Conservation (phyloP, 2,329 filamentous ascomycete genomes). For the Fusarium nurragi region DNA sequence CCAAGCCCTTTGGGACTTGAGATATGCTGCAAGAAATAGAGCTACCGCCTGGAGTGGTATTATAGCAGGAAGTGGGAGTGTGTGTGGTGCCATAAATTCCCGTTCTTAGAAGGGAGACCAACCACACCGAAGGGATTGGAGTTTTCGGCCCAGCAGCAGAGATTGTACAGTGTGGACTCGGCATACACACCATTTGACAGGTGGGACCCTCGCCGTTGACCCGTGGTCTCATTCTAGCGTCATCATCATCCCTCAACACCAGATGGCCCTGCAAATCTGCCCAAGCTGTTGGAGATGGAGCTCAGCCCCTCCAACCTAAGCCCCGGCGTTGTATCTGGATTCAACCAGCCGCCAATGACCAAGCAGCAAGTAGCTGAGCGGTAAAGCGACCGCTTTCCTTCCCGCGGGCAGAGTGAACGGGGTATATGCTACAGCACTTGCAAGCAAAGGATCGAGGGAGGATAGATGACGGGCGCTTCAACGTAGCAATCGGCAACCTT, state of each 20-base stretch:
- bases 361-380: conserved; percentile 6
- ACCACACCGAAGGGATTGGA: too few species aligned
- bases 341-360: conserved; percentile 10
- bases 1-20: background rate
- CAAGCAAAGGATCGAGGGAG: background rate
- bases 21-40: conserved; percentile 4
- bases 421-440: background rate
- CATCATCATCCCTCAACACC: conserved; percentile 41
- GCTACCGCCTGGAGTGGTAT: background rate
- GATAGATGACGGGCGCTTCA: conserved; percentile 11
- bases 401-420: background rate
- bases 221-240: conserved; percentile 42
- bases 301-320: conserved; percentile 9
- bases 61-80: background rate
- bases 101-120: too few species aligned
- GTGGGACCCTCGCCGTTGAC: conserved; percentile 8
- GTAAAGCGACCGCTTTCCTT: background rate
- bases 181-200: conserved; percentile 4
- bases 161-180: conserved; percentile 12
- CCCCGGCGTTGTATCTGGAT: conserved; percentile 4
- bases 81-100: conserved; percentile 27
- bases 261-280: conserved; percentile 34
- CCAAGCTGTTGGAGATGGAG: conserved; percentile 21
- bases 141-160: background rate
- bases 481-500: conserved; percentile 28